A percentile compares a stretch with the other conserved stretches of the same genome.
phyloP scores from a whole-genome alignment of 2,329 filamentous ascomycete species.

The Dryadomyces quercivorus region DNA sequence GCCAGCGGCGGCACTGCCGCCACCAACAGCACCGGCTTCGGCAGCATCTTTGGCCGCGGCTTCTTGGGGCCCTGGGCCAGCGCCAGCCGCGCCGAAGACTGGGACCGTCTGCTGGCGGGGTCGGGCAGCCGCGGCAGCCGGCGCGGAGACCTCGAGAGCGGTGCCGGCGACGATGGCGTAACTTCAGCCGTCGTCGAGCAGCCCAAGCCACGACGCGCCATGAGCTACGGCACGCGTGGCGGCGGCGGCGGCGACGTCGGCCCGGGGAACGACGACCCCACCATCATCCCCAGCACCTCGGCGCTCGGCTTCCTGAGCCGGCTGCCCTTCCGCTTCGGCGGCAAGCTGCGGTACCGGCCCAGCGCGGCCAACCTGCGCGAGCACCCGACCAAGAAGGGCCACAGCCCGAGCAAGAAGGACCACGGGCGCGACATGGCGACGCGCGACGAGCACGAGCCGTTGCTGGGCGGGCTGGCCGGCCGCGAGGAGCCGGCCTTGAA shows the following conservation, averaged over 20 bases:
- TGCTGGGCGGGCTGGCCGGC: slow-evolving; percentile 35
- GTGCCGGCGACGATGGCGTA: slow-evolving; percentile 14
- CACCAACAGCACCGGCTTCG: slow-evolving; percentile 10
- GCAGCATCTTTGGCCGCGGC: slow-evolving; percentile 37
- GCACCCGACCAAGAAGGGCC: slow-evolving; percentile 42
- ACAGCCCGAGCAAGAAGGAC: slow-evolving; percentile 6
- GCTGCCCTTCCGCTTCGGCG: slow-evolving; percentile 75
- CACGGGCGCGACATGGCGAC: slow-evolving; percentile 3
- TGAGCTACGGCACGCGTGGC: slow-evolving; percentile 67
- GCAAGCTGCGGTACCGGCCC: slow-evolving; percentile 75
- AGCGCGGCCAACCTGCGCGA: slow-evolving; percentile 85
- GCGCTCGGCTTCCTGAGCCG: slow-evolving; percentile 75
- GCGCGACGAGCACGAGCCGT: slow-evolving; percentile 51
- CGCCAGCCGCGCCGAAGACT: slow-evolving; percentile 53
- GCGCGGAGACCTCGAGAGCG: slow-evolving; percentile 16
- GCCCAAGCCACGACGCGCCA: slow-evolving; percentile 62
- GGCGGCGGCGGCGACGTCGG: neutral
- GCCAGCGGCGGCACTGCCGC: slow-evolving; percentile 18
- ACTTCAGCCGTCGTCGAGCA: slow-evolving; percentile 33
- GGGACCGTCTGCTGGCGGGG: slow-evolving; percentile 70
- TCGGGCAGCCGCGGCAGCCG: slow-evolving; percentile 35
- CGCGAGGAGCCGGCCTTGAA: neutral
- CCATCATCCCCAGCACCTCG: slow-evolving; percentile 78
- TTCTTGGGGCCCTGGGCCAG: slow-evolving; percentile 60
- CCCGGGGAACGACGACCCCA: slow-evolving; percentile 57